Evolutionary conservation across 148 eudicot species (phyloP).

Genomic region (Arbutus unedo): DNA sequence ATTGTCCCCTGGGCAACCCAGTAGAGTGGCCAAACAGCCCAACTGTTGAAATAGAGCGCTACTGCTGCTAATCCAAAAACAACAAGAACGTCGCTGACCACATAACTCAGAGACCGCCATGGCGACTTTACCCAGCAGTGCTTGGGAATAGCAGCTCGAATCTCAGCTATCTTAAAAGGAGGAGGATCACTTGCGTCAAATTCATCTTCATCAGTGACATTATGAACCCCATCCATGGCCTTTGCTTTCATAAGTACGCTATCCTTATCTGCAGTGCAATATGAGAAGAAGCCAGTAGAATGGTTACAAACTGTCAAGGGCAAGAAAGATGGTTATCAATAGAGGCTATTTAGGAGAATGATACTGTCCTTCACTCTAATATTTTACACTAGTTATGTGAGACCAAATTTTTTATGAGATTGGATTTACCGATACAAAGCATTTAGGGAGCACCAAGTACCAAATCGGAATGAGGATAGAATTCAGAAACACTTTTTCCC

Average conservation of each 20-base stretch:
- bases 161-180: constrained; percentile 33
- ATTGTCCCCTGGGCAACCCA: constrained; percentile 41
- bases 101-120: constrained; percentile 34
- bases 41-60: constrained; percentile 21
- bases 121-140: constrained; percentile 43
- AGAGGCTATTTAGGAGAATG: neutral
- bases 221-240: constrained; percentile 3
- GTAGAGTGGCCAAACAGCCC: constrained; percentile 31
- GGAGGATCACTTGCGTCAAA: constrained; percentile 37
- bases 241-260: neutral
- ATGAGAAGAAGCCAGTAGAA: neutral
- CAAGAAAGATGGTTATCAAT: neutral
- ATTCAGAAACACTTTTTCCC: neutral
- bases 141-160: constrained; percentile 37
- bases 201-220: constrained; percentile 20
- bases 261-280: constrained; percentile 14
- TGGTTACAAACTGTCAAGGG: constrained; percentile 1
- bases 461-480: neutral
- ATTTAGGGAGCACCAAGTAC: neutral
- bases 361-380: neutral
- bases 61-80: constrained; percentile 22
- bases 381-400: neutral
- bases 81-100: constrained; percentile 26
- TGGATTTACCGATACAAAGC: neutral
- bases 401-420: neutral